Evolutionary conservation across 2,329 filamentous ascomycete species (phyloP), one percentile per base, ranked within the genome.

Genomic region (Apiospora sp.): DNA sequence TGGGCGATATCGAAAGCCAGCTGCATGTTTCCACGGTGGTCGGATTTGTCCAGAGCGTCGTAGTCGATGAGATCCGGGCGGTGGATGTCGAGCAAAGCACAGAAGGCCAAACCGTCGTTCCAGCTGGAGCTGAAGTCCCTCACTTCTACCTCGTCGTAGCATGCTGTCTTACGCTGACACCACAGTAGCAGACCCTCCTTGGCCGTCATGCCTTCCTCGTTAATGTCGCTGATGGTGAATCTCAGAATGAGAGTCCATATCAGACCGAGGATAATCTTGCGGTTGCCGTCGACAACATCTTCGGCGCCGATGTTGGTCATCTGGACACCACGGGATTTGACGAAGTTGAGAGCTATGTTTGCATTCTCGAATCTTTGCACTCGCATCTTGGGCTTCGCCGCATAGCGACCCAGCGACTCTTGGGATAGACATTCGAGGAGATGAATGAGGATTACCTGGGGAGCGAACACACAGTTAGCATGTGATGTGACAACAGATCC

Each of bases 161-260:
- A 99, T 10, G 96, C 96, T 43, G 96, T 99, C 86, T 99, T 99
- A 78, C 96, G 89, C 85, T 99, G 96, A 86, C 96, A 99, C 96
- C 96, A 99, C 34, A 99, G 85, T 72, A 99, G 84, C 78, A 99
- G 85, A 75, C 96, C 96, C 82, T 98, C 96, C 83, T 98, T 98
- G 73, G 96, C 96, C 70, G 96, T 98, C 91, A 98, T 92, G 76
- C 96, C 96, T 87, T 98, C 96, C 83, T 96, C 93, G 82, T 97
- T 98, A 86, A 99, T 99, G 83, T 99, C 96, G 82, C 93, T 98
- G 82, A 99, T 99, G 77, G 96, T 99, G 83, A 99, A 99, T 69
- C 96, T 90, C 76, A 98, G 87, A 92, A 99, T 99, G 75, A 99
- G 88, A 7, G 95, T 99, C 96, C 96, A 99, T 83, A 99, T 98